Percentiles rank a stretch among this genome's conserved stretches.
phyloP scores from a whole-genome alignment of 345 rosid species.

The Balakata baccata region DNA sequence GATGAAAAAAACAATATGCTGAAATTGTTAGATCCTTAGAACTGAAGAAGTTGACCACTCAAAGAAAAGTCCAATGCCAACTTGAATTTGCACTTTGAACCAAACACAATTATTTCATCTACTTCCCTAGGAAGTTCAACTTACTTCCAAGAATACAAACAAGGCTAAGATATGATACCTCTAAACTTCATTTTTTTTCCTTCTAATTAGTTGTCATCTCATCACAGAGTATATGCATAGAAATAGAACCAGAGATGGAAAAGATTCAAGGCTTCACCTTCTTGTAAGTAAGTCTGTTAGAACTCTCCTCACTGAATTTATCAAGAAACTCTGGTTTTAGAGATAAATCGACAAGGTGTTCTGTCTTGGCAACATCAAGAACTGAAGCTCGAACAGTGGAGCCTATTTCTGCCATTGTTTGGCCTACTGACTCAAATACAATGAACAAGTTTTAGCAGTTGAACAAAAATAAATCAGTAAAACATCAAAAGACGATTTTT shows the following conservation, averaged over 20 bases:
- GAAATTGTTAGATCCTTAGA: not conserved
- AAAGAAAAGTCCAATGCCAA: not conserved
- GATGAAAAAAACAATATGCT: not conserved
- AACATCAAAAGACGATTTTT: not conserved
- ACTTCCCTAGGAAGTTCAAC: not conserved
- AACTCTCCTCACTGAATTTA: conserved; percentile 37
- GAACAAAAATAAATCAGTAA: conserved; percentile 5
- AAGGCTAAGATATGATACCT: not conserved
- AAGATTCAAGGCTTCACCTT: conserved; percentile 44
- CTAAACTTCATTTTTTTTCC: not conserved
- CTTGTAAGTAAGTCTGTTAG: conserved; percentile 38
- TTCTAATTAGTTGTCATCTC: not conserved
- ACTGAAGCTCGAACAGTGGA: conserved; percentile 66
- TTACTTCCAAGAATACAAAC: not conserved
- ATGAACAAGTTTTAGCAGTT: conserved; percentile 12
- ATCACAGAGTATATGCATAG: not conserved
- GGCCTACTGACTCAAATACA: conserved; percentile 53
- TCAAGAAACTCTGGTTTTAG: conserved; percentile 62
- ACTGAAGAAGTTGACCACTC: not conserved
- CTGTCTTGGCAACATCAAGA: conserved; percentile 79
- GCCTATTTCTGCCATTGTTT: conserved; percentile 49
- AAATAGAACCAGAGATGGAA: conserved; percentile 2
- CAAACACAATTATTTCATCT: not conserved
- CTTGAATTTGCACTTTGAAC: not conserved
- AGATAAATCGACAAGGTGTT: conserved; percentile 81